Evolutionary conservation across 768 basidiomycete genomes (phyloP).

Genomic region (Tylopilus sp.): DNA sequence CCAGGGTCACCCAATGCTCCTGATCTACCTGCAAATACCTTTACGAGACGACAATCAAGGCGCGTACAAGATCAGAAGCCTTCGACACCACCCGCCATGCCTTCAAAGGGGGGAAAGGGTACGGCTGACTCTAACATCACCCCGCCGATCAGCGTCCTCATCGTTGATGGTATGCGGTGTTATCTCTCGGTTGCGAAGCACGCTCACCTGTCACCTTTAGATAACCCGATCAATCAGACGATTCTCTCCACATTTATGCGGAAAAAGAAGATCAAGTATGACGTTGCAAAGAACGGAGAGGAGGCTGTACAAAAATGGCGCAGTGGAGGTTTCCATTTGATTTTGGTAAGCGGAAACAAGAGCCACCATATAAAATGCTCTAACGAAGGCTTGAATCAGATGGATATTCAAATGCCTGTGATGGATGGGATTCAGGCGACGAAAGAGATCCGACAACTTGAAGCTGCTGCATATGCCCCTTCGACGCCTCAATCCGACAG

Average conservation of each 20-base stretch:
- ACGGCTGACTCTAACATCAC: constrained; percentile 68
- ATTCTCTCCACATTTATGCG: constrained; percentile 97
- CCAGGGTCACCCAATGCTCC: constrained; percentile 31
- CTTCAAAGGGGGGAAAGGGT: constrained; percentile 49
- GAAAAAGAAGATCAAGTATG: constrained; percentile 93
- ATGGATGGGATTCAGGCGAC: constrained; percentile 99
- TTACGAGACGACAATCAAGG: constrained; percentile 30
- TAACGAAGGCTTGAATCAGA: constrained; percentile 56
- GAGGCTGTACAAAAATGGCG: constrained; percentile 97
- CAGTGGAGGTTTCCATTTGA: constrained; percentile 90
- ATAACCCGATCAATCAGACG: constrained; percentile 98
- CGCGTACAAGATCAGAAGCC: constrained; percentile 31
- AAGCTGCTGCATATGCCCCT: constrained; percentile 69
- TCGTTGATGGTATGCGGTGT: constrained; percentile 82
- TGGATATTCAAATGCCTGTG: constrained; percentile 99
- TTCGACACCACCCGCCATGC: constrained; percentile 24
- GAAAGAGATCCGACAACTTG: constrained; percentile 87
- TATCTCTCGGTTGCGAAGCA: background rate
- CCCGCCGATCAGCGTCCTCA: constrained; percentile 95
- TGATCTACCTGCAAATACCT: constrained; percentile 21
- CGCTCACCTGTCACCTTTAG: constrained; percentile 41
- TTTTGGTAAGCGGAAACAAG: constrained; percentile 60
- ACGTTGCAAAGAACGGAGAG: constrained; percentile 89
- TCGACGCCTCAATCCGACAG: constrained; percentile 61
- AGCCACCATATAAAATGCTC: background rate